A percentile compares a stretch with the other conserved stretches of the same genome.
Evolutionary conservation across 148 eudicot species (phyloP).

Genomic region (Linanthus parryae): DNA sequence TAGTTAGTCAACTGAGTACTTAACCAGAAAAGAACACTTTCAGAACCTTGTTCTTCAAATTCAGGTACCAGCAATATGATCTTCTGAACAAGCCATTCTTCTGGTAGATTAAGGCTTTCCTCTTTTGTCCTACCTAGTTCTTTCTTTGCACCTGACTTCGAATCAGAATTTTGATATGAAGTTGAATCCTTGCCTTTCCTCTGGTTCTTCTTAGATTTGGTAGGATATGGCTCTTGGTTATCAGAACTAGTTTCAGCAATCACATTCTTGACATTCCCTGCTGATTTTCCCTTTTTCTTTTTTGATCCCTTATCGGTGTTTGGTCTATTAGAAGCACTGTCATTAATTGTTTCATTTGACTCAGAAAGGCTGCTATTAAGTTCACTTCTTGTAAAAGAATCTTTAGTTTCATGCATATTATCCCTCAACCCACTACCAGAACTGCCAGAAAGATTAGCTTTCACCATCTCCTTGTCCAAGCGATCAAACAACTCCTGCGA

Average conservation of each 20-base stretch:
- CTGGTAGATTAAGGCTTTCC: conserved; percentile 43
- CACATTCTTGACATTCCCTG: conserved; percentile 38
- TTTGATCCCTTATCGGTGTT: conserved; percentile 62
- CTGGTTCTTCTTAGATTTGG: conserved; percentile 80
- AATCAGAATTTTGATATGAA: conserved; percentile 39
- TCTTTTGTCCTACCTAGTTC: conserved; percentile 35
- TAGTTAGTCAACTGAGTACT: not conserved
- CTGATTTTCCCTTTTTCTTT: conserved; percentile 83
- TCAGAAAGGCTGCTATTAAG: conserved; percentile 41
- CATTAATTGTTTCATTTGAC: conserved; percentile 37
- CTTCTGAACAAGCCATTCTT: conserved; percentile 66
- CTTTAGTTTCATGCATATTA: conserved; percentile 34
- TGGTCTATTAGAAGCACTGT: conserved; percentile 41
- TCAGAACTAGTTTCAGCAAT: conserved; percentile 48
- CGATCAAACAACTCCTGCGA: conserved; percentile 57
- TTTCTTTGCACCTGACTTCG: conserved; percentile 43
- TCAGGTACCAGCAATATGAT: conserved; percentile 64
- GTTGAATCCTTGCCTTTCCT: conserved; percentile 67
- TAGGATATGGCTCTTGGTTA: conserved; percentile 48
- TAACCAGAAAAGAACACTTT: conserved; percentile 3
- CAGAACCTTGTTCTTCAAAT: conserved; percentile 81
- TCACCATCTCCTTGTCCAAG: conserved; percentile 77
- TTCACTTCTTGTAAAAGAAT: conserved; percentile 40
- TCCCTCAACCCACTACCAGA: conserved; percentile 23
- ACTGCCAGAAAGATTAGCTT: conserved; percentile 29